Evolutionary conservation across 345 rosid species (phyloP), one percentile per base, ranked within the genome.

Genomic region (Gossypium raimondii): DNA sequence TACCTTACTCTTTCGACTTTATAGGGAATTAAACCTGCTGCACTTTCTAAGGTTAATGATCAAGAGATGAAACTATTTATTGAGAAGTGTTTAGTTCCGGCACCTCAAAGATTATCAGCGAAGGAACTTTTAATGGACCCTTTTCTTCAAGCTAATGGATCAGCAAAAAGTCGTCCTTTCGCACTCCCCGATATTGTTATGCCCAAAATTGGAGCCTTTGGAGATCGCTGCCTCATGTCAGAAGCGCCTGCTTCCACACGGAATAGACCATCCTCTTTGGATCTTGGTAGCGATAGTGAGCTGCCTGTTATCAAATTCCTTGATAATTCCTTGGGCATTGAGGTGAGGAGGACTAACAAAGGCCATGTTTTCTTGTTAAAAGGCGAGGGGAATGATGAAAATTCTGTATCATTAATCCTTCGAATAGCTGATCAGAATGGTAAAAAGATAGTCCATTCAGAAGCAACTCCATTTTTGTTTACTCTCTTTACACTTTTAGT

Each of bases 11-110:
- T 75, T 47, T 73, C 74, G 45, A 29, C 70, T 43, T 52, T 70
- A 9, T 58, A 93, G 98, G 98, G 99, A 38, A 82, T 92, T 80
- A 93, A 88, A 81, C 98, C 97, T 34, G 97, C 94, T 69, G 86
- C 93, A 10, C 94, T 90, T 65, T 69, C 87, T 69, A 90, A 84
- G 80, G 89, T 93, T 74, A 86, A 83, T 76, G 93, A 93, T 70
- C 86, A 84, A 45, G 88, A 85, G 63, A 87, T 95, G 64, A 91
- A 87, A 79, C 77, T 44, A 59, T 90, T 95, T 79, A 91, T 95
- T 75, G 98, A 95, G 83, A 93, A 91, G 84, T 95, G 98, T 76
- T 77, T 95, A 38, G 88, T 90, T 69, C 90, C 97, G 59, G 97
- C 94, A 67, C 73, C 92, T 24, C 81, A 84, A 79, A 91, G 99